Conservation (phyloP, 768 basidiomycete species). For the Russula virescens region DNA sequence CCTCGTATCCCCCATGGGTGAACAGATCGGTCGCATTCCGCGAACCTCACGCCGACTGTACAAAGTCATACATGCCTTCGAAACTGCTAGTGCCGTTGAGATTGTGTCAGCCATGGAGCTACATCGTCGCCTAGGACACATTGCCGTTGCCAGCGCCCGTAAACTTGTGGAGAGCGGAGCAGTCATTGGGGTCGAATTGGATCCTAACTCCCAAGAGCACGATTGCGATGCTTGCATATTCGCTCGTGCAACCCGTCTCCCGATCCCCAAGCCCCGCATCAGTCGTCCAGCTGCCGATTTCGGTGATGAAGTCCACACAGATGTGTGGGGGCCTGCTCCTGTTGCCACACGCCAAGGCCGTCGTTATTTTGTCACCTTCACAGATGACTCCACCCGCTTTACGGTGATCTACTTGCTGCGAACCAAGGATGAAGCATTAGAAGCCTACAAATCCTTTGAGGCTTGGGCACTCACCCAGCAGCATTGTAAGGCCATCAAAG, state of each 20-base stretch:
- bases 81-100: not conserved
- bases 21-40: no score
- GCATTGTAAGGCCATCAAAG: not conserved
- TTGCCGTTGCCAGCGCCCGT: not conserved
- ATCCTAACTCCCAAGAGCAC: conserved; percentile 7
- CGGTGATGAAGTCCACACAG: not conserved
- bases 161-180: not conserved
- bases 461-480: not conserved
- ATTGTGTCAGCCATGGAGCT: not conserved
- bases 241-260: not conserved
- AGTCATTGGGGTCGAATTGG: not conserved
- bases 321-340: not conserved
- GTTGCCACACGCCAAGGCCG: not conserved
- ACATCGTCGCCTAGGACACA: not conserved
- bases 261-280: not conserved
- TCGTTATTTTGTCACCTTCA: not conserved
- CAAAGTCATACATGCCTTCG: no score
- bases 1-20: no score
- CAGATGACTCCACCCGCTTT: not conserved
- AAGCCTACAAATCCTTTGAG: not conserved
- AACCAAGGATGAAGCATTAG: not conserved
- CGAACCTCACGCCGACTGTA: no score
- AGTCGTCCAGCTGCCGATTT: not conserved
- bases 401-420: not conserved
- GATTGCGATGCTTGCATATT: conserved; percentile 32